Evolutionary conservation across 2,329 filamentous ascomycete genomes (phyloP).

Genomic region (Ceratocystis smalleyi): DNA sequence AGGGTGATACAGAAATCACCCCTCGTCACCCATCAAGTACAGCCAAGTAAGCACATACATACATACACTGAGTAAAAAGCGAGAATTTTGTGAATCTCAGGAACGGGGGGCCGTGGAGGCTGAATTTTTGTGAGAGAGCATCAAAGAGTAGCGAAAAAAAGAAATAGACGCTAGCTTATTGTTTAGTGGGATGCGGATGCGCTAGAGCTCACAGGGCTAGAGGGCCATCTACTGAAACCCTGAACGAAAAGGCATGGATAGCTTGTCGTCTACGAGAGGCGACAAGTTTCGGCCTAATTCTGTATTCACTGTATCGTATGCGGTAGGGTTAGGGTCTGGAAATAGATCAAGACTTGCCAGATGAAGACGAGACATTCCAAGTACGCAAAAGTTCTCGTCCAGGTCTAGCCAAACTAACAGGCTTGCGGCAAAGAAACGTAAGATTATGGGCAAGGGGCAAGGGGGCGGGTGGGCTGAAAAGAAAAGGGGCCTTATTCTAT

Average conservation of each 20-base stretch:
- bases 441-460: no score
- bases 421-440: no score
- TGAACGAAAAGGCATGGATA: no score
- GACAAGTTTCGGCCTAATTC: not conserved
- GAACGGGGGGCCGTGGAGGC: not conserved
- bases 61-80: not conserved
- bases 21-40: not conserved
- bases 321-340: not conserved
- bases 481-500: no score
- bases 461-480: no score
- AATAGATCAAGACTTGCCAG: not conserved
- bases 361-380: not conserved
- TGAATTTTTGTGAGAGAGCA: not conserved
- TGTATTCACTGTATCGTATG: not conserved
- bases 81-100: not conserved
- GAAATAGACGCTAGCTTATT: not conserved
- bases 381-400: not conserved
- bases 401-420: no score
- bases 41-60: not conserved
- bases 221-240: not conserved
- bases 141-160: not conserved
- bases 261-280: no score
- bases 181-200: not conserved
- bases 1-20: not conserved
- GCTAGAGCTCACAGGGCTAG: not conserved